These are phyloP conservation scores for Chaetomium cochliodes DNA, from an alignment of 495 filamentous ascomycete species.

Conservation along the genomic window DNA sequence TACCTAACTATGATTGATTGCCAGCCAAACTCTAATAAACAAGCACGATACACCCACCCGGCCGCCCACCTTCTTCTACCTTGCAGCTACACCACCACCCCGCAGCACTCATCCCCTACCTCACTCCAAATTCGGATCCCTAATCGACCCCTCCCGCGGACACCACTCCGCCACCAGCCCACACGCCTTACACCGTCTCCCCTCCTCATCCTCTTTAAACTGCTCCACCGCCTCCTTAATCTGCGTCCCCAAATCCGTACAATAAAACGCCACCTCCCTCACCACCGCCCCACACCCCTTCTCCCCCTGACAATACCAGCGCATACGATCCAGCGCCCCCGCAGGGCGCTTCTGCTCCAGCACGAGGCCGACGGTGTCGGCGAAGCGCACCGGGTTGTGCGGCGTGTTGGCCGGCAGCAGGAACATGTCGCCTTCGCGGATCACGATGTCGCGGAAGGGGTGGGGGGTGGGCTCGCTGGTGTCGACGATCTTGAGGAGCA, in stretches of 20 bases:
- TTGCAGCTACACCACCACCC: not conserved
- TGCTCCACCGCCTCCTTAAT: conserved; percentile 89
- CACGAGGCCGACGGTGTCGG: conserved; percentile 74
- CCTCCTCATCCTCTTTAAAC: conserved; percentile 69
- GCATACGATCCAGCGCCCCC: conserved; percentile 69
- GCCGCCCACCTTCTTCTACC: not conserved
- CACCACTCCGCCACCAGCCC: conserved; percentile 64
- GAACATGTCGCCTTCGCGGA: conserved; percentile 93
- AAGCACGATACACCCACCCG: not conserved
- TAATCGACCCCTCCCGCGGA: conserved; percentile 49
- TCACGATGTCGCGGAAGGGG: conserved; percentile 77
- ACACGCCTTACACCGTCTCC: conserved; percentile 75
- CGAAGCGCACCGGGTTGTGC: conserved; percentile 70
- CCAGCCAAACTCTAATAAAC: not conserved
- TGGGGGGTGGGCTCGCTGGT: conserved; percentile 45
- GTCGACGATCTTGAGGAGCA: conserved; percentile 90
- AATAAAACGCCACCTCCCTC: conserved; percentile 83
- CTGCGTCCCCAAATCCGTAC: conserved; percentile 92
- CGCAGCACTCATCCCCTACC: not conserved
- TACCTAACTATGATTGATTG: not conserved
- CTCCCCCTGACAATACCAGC: conserved; percentile 81
- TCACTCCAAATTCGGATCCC: conserved; percentile 51
- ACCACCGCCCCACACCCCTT: conserved; percentile 65
- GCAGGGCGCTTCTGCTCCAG: conserved; percentile 80
- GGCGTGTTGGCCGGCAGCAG: conserved; percentile 87